phyloP scores from a whole-genome alignment of 805 yeast species.

The Ogataea allantospora region DNA sequence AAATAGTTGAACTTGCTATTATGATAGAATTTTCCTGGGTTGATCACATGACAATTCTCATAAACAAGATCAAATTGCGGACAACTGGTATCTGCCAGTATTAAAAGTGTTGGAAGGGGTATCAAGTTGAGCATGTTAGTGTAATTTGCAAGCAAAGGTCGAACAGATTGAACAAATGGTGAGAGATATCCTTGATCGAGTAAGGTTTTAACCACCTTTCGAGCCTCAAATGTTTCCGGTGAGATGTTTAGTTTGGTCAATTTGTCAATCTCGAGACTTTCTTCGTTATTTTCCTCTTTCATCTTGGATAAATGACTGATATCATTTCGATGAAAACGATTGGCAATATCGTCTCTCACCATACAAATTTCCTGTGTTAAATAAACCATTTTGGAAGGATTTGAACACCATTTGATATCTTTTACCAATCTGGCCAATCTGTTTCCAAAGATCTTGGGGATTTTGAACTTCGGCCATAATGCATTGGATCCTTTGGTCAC shows the following conservation, averaged over 20 bases:
- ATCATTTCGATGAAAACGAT: conserved; percentile 68
- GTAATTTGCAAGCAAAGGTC: conserved; percentile 67
- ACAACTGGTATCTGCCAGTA: conserved; percentile 69
- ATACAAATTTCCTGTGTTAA: conserved; percentile 80
- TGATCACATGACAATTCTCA: conserved; percentile 77
- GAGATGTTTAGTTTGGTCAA: conserved; percentile 36
- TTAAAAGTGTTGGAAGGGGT: conserved; percentile 69
- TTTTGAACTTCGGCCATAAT: conserved; percentile 68
- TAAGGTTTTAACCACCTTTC: conserved; percentile 73
- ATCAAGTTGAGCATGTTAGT: conserved; percentile 68
- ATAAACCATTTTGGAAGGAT: conserved; percentile 78
- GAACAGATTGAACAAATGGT: conserved; percentile 63
- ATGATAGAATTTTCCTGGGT: conserved; percentile 57
- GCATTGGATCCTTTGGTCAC: conserved; percentile 59
- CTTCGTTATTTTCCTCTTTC: conserved; percentile 21
- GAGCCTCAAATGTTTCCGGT: conserved; percentile 53
- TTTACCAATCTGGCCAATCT: conserved; percentile 60
- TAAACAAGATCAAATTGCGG: conserved; percentile 74
- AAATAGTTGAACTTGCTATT: conserved; percentile 58
- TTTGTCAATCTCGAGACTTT: conserved; percentile 29
- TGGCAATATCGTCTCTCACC: conserved; percentile 69
- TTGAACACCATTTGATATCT: conserved; percentile 57
- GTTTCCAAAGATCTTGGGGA: conserved; percentile 71
- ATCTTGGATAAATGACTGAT: conserved; percentile 46
- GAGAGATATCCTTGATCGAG: conserved; percentile 86